Percentiles rank a stretch among this genome's conserved stretches.
Conservation (phyloP, 768 basidiomycete genomes). For the Goffeauzyma gilvescens region DNA sequence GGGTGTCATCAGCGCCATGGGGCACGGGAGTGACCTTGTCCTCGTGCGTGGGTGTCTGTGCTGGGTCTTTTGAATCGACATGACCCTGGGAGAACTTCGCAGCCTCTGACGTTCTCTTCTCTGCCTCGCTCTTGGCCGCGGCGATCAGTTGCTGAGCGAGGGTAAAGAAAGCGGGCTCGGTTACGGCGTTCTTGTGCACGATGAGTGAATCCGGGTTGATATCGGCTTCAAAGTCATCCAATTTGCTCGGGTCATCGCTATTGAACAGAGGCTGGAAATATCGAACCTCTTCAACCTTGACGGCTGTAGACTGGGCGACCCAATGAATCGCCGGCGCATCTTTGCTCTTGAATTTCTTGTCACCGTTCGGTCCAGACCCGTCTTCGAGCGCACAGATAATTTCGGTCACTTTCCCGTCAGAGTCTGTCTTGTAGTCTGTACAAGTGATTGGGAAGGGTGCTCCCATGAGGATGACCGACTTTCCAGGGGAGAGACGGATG, state of each 20-base stretch:
- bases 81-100: slow-evolving; percentile 5
- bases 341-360: slow-evolving; percentile 50
- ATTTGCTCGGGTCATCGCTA: slow-evolving; percentile 62
- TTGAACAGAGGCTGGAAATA: slow-evolving; percentile 88
- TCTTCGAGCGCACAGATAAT: slow-evolving; percentile 64
- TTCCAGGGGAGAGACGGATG: slow-evolving; percentile 91
- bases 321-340: slow-evolving; percentile 70
- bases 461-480: slow-evolving; percentile 90
- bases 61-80: too few species aligned
- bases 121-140: slow-evolving; percentile 43
- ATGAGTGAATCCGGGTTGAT: slow-evolving; percentile 66
- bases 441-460: slow-evolving; percentile 82
- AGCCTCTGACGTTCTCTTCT: slow-evolving; percentile 37
- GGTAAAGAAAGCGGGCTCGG: slow-evolving; percentile 76
- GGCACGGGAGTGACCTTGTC: slow-evolving; percentile 10
- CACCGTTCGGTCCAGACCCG: slow-evolving; percentile 32
- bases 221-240: slow-evolving; percentile 62
- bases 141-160: slow-evolving; percentile 50
- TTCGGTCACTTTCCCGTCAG: slow-evolving; percentile 55
- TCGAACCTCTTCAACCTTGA: slow-evolving; percentile 68
- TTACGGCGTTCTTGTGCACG: slow-evolving; percentile 56
- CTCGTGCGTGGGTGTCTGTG: slow-evolving; percentile 48
- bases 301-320: slow-evolving; percentile 48
- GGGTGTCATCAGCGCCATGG: slow-evolving; percentile 35
- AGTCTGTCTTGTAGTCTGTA: slow-evolving; percentile 64